These are phyloP conservation scores for Lactarius indigo DNA, from an alignment of 768 basidiomycete species.

Conservation along the genomic window DNA sequence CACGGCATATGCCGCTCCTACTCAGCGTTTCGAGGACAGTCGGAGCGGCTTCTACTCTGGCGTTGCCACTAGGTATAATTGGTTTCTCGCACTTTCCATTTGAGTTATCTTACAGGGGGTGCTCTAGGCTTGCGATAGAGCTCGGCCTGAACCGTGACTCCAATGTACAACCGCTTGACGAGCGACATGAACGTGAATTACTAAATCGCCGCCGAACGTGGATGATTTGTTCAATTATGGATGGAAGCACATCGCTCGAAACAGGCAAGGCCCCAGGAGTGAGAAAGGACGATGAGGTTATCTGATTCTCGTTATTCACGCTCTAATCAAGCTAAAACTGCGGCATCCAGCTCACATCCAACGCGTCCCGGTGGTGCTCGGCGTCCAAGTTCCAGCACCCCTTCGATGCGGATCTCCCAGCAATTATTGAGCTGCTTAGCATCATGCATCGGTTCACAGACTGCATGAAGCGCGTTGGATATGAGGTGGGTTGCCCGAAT, in stretches of 20 bases:
- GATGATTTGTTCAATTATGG: slow-evolving; percentile 73
- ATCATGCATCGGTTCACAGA: slow-evolving; percentile 33
- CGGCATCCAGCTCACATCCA: slow-evolving; percentile 38
- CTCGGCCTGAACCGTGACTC: slow-evolving; percentile 59
- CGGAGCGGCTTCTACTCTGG: slow-evolving; percentile 71
- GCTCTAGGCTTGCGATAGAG: slow-evolving; percentile 62
- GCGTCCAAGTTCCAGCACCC: slow-evolving; percentile 30
- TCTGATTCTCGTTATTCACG: slow-evolving; percentile 31
- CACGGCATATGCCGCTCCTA: slow-evolving; percentile 58
- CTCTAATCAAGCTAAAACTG: slow-evolving; percentile 19
- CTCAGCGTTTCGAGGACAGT: slow-evolving; percentile 66
- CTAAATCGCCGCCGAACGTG: slow-evolving; percentile 71
- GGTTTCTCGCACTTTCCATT: neutral
- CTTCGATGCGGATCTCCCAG: slow-evolving; percentile 32
- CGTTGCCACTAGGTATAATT: slow-evolving; percentile 56
- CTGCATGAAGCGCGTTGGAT: neutral
- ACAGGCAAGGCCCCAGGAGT: slow-evolving; percentile 73
- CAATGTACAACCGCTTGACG: slow-evolving; percentile 39
- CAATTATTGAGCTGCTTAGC: slow-evolving; percentile 32
- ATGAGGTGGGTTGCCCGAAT: neutral
- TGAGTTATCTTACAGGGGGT: neutral
- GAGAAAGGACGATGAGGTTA: slow-evolving; percentile 58
- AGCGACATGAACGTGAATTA: slow-evolving; percentile 59
- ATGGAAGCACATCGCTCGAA: slow-evolving; percentile 70
- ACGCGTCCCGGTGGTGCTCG: slow-evolving; percentile 28